Conservation (phyloP, 2,329 filamentous ascomycete species). For the Blastomyces gilchristii region DNA sequence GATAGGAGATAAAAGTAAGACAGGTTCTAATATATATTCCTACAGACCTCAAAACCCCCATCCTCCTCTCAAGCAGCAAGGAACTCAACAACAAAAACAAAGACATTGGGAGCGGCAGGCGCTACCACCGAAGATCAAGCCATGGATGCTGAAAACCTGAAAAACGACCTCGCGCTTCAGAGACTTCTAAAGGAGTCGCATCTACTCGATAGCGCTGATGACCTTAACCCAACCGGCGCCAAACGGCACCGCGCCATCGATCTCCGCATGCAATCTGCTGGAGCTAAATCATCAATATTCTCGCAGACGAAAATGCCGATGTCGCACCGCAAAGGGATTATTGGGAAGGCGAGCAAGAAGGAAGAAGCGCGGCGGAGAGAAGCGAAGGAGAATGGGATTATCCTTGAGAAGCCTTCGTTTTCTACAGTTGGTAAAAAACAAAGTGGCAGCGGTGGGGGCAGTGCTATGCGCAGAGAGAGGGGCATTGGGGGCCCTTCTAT, state of each 20-base stretch:
- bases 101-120: constrained; percentile 39
- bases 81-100: constrained; percentile 20
- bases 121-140: constrained; percentile 55
- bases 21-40: not conserved
- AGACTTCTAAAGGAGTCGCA: constrained; percentile 85
- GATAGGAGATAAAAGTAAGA: not conserved
- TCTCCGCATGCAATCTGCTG: constrained; percentile 69
- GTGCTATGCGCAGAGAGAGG: constrained; percentile 43
- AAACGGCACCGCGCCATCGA: constrained; percentile 74
- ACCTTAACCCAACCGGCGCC: constrained; percentile 59
- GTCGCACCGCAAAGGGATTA: constrained; percentile 74
- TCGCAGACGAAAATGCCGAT: constrained; percentile 83
- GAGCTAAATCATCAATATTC: constrained; percentile 64
- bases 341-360: constrained; percentile 50
- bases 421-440: constrained; percentile 27
- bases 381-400: constrained; percentile 80
- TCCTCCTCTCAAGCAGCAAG: constrained; percentile 22
- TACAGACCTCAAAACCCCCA: constrained; percentile 40
- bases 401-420: constrained; percentile 55
- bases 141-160: constrained; percentile 54
- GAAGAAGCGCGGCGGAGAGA: constrained; percentile 65
- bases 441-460: constrained; percentile 8
- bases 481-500: constrained; percentile 66
- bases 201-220: constrained; percentile 84
- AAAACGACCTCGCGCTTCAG: constrained; percentile 87